Conservation (phyloP, 805 yeast species). For the Ogataea parapolymorpha region DNA sequence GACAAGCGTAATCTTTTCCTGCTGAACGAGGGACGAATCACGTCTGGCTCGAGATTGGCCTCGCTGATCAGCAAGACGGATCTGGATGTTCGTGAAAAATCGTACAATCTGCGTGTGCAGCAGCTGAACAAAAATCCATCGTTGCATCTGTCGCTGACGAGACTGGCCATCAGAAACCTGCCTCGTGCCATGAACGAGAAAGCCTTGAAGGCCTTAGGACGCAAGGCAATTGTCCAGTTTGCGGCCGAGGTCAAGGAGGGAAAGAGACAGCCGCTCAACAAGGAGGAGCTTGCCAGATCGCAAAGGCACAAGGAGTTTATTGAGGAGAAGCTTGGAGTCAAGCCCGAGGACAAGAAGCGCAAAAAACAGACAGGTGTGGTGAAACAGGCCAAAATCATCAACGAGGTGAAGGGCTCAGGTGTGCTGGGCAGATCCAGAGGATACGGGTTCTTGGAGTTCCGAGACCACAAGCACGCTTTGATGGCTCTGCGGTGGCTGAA, state of each 20-base stretch:
- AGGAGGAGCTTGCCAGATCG: conserved; percentile 85
- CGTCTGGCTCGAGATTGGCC: conserved; percentile 77
- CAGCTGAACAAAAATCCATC: conserved; percentile 90
- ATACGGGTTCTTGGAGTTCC: conserved; percentile 90
- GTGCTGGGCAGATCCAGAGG: conserved; percentile 91
- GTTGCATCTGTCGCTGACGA: conserved; percentile 87
- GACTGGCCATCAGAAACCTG: conserved; percentile 90
- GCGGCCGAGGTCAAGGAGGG: conserved; percentile 81
- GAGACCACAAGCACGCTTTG: conserved; percentile 87
- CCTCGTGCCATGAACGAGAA: conserved; percentile 91
- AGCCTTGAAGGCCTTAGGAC: conserved; percentile 84
- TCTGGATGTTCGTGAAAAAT: conserved; percentile 82
- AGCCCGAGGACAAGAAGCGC: conserved; percentile 46
- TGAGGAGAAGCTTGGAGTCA: conserved; percentile 35
- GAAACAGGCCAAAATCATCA: conserved; percentile 87
- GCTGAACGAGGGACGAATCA: conserved; percentile 91
- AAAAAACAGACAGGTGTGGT: conserved; percentile 86
- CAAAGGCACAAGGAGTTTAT: conserved; percentile 52
- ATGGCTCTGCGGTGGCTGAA: conserved; percentile 98
- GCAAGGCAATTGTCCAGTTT: conserved; percentile 92
- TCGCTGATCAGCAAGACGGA: conserved; percentile 64
- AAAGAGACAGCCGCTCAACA: conserved; percentile 77
- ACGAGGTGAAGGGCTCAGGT: conserved; percentile 88
- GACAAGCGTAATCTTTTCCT: conserved; percentile 84
- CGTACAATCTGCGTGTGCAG: conserved; percentile 79